phyloP scores from a whole-genome alignment of 192 early-diverging fungal species.

The Entomortierella beljakovae region DNA sequence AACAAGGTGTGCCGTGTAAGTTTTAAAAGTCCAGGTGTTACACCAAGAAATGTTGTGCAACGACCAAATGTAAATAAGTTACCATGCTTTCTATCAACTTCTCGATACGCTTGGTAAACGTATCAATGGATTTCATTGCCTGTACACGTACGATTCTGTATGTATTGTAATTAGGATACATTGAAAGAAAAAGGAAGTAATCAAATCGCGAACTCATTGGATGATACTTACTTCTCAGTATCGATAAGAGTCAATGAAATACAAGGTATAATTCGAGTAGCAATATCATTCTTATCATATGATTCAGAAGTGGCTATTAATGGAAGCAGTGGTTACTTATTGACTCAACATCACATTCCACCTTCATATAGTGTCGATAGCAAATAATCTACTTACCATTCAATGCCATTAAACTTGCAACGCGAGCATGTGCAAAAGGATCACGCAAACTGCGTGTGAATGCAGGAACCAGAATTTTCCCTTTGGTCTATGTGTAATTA shows the following conservation, averaged over 20 bases:
- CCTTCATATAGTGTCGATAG: not conserved
- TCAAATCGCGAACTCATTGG: not conserved
- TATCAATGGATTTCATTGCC: constrained; percentile 81
- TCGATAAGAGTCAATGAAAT: constrained; percentile 77
- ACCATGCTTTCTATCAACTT: constrained; percentile 75
- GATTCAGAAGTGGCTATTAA: constrained; percentile 75
- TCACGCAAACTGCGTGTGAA: constrained; percentile 87
- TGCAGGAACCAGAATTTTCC: constrained; percentile 85
- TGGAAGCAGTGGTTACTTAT: not conserved
- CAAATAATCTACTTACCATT: constrained; percentile 40
- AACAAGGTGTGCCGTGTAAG: not conserved
- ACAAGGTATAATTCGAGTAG: constrained; percentile 79
- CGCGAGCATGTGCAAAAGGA: constrained; percentile 87
- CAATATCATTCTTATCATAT: constrained; percentile 77
- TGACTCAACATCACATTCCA: no score
- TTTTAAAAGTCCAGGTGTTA: not conserved
- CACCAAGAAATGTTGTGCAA: not conserved
- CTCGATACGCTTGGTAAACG: constrained; percentile 76
- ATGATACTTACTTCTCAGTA: constrained; percentile 74
- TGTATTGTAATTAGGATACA: no score
- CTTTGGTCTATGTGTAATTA: constrained; percentile 67
- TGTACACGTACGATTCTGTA: constrained; percentile 79
- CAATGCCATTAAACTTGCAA: constrained; percentile 87
- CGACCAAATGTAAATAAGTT: not conserved
- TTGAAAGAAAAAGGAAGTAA: constrained; percentile 3